phyloP scores from a whole-genome alignment of 495 filamentous ascomycete genomes.

The Lindgomyces ingoldianus region DNA sequence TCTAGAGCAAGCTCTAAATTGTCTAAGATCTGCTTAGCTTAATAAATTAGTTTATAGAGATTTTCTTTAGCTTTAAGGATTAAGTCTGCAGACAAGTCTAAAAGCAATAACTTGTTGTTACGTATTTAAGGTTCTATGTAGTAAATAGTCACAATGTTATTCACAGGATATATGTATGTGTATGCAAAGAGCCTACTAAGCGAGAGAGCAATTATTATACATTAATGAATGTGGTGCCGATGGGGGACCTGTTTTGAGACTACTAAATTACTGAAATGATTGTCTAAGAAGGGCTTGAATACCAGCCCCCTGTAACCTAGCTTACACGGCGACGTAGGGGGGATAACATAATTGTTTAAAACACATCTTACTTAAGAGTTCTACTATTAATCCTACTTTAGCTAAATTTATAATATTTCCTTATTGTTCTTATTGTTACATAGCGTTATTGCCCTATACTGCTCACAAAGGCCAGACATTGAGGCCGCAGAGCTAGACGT shows the following conservation, averaged over 20 bases:
- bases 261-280: slow-evolving; percentile 10
- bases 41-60: slow-evolving; percentile 4
- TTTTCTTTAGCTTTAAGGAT: slow-evolving; percentile 14
- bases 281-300: slow-evolving; percentile 17
- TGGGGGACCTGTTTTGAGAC: slow-evolving; percentile 16
- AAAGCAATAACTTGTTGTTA: slow-evolving; percentile 10
- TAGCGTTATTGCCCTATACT: slow-evolving; percentile 20
- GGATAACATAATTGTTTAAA: neutral
- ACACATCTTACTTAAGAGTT: slow-evolving; percentile 15
- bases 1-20: slow-evolving; percentile 11
- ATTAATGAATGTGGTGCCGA: slow-evolving; percentile 14
- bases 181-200: slow-evolving; percentile 7
- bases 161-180: slow-evolving; percentile 5
- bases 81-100: slow-evolving; percentile 11
- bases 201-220: slow-evolving; percentile 14
- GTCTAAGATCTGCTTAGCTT: slow-evolving; percentile 13
- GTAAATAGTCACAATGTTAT: slow-evolving; percentile 8
- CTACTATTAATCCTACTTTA: slow-evolving; percentile 17
- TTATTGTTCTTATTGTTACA: slow-evolving; percentile 11
- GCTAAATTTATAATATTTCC: slow-evolving; percentile 13
- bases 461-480: slow-evolving; percentile 16
- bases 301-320: slow-evolving; percentile 4
- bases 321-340: slow-evolving; percentile 1
- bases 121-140: slow-evolving; percentile 3
- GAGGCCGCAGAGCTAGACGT: slow-evolving; percentile 13